Conservation (phyloP, 1,139 yeast species). For the Kodamaea derodonti region DNA sequence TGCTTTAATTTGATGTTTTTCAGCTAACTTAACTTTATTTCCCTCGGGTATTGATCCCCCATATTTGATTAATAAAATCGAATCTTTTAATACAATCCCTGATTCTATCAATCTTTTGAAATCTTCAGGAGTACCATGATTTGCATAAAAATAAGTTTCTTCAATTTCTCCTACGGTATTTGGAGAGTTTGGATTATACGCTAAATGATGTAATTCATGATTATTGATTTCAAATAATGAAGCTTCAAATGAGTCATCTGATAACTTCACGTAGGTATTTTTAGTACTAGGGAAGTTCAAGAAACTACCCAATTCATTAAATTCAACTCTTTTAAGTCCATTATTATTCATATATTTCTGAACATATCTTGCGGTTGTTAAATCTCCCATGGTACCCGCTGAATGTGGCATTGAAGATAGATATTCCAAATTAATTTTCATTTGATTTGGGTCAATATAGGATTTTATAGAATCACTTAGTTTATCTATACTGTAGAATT, state of each 20-base stretch:
- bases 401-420: constrained; percentile 80
- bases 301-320: constrained; percentile 49
- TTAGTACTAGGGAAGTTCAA: constrained; percentile 49
- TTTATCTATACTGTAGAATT: constrained; percentile 57
- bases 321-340: constrained; percentile 51
- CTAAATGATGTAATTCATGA: constrained; percentile 38
- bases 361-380: constrained; percentile 64
- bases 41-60: constrained; percentile 46
- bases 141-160: constrained; percentile 52
- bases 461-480: constrained; percentile 47
- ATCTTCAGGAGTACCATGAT: constrained; percentile 64
- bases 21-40: constrained; percentile 34
- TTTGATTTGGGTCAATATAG: constrained; percentile 50
- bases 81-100: constrained; percentile 31
- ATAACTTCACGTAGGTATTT: constrained; percentile 29
- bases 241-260: constrained; percentile 36
- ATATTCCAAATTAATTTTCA: constrained; percentile 72
- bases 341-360: constrained; percentile 53
- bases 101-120: constrained; percentile 38
- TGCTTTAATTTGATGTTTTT: constrained; percentile 29
- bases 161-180: constrained; percentile 45
- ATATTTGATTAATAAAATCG: constrained; percentile 60
- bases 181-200: constrained; percentile 69
- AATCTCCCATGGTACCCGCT: constrained; percentile 85
- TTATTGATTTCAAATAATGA: constrained; percentile 31